Percentiles rank a stretch among this genome's conserved stretches.
Evolutionary conservation across 2,329 filamentous ascomycete species (phyloP).

Genomic region (Claviceps sp.): DNA sequence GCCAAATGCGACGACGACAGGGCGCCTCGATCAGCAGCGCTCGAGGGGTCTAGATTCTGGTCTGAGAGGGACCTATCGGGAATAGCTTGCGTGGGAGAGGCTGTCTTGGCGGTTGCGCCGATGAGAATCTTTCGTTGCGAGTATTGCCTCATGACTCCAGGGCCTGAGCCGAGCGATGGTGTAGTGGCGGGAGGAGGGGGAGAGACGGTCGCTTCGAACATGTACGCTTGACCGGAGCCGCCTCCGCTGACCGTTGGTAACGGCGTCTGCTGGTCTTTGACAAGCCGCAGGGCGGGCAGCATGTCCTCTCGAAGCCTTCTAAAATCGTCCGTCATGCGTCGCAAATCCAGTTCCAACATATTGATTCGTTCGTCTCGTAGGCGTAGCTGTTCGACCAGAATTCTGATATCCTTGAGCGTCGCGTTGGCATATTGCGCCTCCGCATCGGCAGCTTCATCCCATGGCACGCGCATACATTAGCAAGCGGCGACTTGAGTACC

Average conservation of each 20-base stretch:
- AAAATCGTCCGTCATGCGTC: constrained; percentile 78
- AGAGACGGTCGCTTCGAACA: constrained; percentile 37
- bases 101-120: constrained; percentile 59
- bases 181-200: constrained; percentile 46
- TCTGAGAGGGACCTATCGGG: constrained; percentile 54
- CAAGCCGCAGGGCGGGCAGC: constrained; percentile 76
- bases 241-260: constrained; percentile 42
- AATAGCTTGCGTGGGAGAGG: constrained; percentile 59
- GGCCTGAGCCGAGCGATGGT: constrained; percentile 37
- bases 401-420: constrained; percentile 84
- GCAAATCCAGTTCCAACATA: constrained; percentile 69
- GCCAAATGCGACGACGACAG: constrained; percentile 56
- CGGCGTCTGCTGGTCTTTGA: constrained; percentile 84
- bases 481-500: background rate
- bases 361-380: constrained; percentile 83
- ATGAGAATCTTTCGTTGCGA: constrained; percentile 64
- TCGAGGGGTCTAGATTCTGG: constrained; percentile 54
- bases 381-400: constrained; percentile 78
- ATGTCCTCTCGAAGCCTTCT: constrained; percentile 80
- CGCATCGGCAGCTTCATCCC: constrained; percentile 64
- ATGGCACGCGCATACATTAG: constrained; percentile 10
- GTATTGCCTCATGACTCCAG: constrained; percentile 53
- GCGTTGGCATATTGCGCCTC: constrained; percentile 75
- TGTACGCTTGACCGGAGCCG: constrained; percentile 25
- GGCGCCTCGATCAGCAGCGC: constrained; percentile 53